Evolutionary conservation across 2,329 filamentous ascomycete genomes (phyloP), one percentile per base, ranked within the genome.

Genomic region (Fusarium sp.): DNA sequence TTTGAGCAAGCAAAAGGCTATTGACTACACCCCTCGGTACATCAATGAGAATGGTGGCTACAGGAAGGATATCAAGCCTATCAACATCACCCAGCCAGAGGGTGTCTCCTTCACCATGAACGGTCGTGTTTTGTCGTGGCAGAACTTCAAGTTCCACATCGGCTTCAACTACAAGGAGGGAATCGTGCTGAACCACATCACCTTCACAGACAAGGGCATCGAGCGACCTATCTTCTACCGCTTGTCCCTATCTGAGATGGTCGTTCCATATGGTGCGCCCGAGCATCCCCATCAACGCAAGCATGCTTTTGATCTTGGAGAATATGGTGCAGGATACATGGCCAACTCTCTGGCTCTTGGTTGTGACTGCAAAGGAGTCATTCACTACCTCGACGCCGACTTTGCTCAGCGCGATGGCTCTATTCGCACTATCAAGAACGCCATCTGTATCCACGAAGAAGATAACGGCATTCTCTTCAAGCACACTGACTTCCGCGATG

Each of bases 111-210:
- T 97, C 82, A 88, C 85, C 20, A 82, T 97, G 69, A 85, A 90
- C 4, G 71, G 92, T 2, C 83, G 93, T 13, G 87, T 87, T 45
- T 85, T 97, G 50, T 88, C 89, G 68, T 97, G 94, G 94, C 94
- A 97, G 78, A 97, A 96, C 76, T 97, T 93, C 92, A 95, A 88
- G 73, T 88, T 97, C 68, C 94, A 97, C 77, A 88, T 97, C 61
- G 94, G 94, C 23, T 97, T 97, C 86, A 97, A 97, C 83, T 96
- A 97, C 82, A 88, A 92, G 25, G 94, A 97, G 80, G 94, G 94
- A 22, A 91, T 97, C 71, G 92, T 97, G 3, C 83, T 97, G 8
- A 96, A 92, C 79, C 93, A 97, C 80, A 94, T 97, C 76, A 92
- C 90, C 4, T 97, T 91, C 81, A 94, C 93, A 72, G 94, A 97